These are phyloP conservation scores for Cylindrotheca fusiformis DNA, from an alignment of 108 stramenopile genomes.

Conservation along the genomic window DNA sequence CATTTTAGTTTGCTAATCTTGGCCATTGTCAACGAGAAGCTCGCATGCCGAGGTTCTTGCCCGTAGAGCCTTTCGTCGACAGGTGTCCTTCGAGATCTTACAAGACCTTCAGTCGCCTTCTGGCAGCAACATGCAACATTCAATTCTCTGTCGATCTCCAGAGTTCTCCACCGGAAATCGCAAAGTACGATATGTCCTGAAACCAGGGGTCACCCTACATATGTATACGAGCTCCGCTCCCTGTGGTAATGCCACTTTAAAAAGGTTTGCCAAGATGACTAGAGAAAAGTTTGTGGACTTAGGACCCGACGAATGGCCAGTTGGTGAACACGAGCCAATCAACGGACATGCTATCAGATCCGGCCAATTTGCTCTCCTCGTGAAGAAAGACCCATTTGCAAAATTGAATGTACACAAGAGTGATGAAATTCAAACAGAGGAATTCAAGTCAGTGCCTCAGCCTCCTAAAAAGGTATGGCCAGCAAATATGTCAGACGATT, in stretches of 20 bases:
- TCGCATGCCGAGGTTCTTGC: conserved; percentile 85
- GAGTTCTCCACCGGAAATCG: not conserved
- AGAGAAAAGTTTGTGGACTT: conserved; percentile 66
- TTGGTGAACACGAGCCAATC: conserved; percentile 45
- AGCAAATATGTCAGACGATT: conserved; percentile 59
- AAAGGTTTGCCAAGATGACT: conserved; percentile 79
- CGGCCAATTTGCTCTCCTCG: conserved; percentile 74
- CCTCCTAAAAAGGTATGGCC: conserved; percentile 51
- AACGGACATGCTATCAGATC: conserved; percentile 56
- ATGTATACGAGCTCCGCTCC: conserved; percentile 85
- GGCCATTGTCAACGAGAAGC: not conserved
- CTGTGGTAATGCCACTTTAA: conserved; percentile 83
- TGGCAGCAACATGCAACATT: not conserved
- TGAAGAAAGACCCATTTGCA: conserved; percentile 55
- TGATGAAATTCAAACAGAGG: not conserved
- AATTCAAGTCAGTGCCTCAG: not conserved
- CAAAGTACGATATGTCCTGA: conserved; percentile 35
- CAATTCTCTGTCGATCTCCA: conserved; percentile 15
- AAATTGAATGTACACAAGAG: not conserved
- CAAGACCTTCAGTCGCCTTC: conserved; percentile 16
- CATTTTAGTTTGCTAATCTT: too few relatives aligned
- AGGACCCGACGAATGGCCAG: conserved; percentile 77
- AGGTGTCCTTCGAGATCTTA: conserved; percentile 60
- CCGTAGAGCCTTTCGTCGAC: conserved; percentile 70
- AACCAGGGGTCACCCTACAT: conserved; percentile 66